phyloP scores from a whole-genome alignment of 208 protist genomes.

The Baffinella frigidus region DNA sequence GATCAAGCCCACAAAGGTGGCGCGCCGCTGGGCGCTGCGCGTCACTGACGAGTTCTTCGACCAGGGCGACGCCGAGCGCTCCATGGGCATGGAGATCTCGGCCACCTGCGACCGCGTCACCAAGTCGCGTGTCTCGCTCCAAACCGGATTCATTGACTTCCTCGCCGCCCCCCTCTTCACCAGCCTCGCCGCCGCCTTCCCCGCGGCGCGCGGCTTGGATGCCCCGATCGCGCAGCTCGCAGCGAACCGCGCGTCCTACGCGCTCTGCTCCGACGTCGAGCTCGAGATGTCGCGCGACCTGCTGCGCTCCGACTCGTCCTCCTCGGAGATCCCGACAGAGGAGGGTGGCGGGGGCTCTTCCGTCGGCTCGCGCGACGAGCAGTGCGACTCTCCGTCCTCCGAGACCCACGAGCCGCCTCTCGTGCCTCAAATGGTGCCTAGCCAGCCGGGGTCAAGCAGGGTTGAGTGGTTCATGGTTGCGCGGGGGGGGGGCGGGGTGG shows the following conservation, averaged over 20 bases:
- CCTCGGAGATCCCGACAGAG: no score
- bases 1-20: background rate
- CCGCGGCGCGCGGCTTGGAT: background rate
- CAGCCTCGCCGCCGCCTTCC: background rate
- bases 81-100: background rate
- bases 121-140: background rate
- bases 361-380: no score
- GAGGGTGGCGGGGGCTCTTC: no score
- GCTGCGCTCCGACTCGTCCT: no score
- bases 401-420: no score
- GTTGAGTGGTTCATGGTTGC: no score
- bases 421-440: no score
- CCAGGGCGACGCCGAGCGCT: background rate
- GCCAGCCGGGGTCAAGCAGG: no score
- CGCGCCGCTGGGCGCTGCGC: background rate
- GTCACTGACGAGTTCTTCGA: conserved; percentile 27
- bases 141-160: background rate
- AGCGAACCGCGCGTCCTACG: background rate
- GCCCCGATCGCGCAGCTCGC: background rate
- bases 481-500: no score
- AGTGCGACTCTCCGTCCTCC: no score
- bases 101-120: background rate
- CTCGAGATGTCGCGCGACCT: no score
- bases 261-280: background rate
- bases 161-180: background rate